phyloP scores from a whole-genome alignment of 2,329 filamentous ascomycete genomes.

The Aspergillus sp. region DNA sequence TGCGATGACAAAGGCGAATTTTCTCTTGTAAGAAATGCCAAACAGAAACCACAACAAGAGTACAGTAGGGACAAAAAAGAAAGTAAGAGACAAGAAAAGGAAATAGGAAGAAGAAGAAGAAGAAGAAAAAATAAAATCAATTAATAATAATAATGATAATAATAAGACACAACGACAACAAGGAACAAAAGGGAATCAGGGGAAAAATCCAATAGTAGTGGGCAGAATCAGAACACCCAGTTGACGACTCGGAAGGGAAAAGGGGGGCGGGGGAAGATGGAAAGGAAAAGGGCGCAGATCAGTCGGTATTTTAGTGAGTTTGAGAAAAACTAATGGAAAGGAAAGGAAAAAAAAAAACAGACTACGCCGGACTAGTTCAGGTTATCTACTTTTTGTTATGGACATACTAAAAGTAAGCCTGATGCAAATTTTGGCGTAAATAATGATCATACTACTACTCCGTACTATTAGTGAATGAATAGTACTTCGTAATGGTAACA shows the following conservation, averaged over 20 bases:
- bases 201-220: slow-evolving; percentile 12
- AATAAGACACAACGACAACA: neutral
- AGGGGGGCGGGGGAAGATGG: neutral
- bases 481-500: neutral
- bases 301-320: neutral
- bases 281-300: slow-evolving; percentile 4
- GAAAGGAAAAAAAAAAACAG: neutral
- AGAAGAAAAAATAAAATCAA: neutral
- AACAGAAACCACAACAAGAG: neutral
- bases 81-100: neutral
- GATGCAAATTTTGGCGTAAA: neutral
- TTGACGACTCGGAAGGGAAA: slow-evolving; percentile 1
- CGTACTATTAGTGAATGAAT: neutral
- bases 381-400: neutral
- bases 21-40: neutral
- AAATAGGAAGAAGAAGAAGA: slow-evolving; percentile 1
- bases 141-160: no score
- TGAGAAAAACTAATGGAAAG: neutral
- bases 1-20: slow-evolving; percentile 3
- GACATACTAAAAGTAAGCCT: neutral
- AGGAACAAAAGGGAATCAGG: slow-evolving; percentile 9
- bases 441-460: neutral
- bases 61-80: neutral
- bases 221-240: slow-evolving; percentile 10
- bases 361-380: neutral